Evolutionary conservation across 441 rosid species (phyloP).

Genomic region (Flueggea neowawraea): DNA sequence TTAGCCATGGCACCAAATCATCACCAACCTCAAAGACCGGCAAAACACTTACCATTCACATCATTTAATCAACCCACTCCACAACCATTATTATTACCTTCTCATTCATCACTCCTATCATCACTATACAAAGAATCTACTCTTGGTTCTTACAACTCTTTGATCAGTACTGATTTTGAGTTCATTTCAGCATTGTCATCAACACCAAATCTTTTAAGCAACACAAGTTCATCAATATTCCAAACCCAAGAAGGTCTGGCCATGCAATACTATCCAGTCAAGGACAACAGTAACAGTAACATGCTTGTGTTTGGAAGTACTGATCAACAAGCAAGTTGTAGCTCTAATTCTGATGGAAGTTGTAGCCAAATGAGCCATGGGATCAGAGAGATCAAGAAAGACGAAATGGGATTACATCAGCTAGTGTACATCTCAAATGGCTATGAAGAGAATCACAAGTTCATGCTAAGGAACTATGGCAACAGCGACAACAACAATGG

Average conservation of each 20-base stretch:
- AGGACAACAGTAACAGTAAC: slow-evolving; percentile 20
- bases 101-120: slow-evolving; percentile 23
- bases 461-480: slow-evolving; percentile 26
- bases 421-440: slow-evolving; percentile 23
- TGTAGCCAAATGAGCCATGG: slow-evolving; percentile 37
- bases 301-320: slow-evolving; percentile 47
- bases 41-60: slow-evolving; percentile 34
- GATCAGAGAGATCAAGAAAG: slow-evolving; percentile 40
- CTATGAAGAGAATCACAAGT: slow-evolving; percentile 32
- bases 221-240: slow-evolving; percentile 21
- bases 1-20: slow-evolving; percentile 42
- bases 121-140: slow-evolving; percentile 34
- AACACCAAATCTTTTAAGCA: slow-evolving; percentile 24
- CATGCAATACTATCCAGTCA: slow-evolving; percentile 26
- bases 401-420: slow-evolving; percentile 27
- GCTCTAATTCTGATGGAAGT: slow-evolving; percentile 52
- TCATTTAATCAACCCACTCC: slow-evolving; percentile 27
- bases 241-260: slow-evolving; percentile 28
- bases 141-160: slow-evolving; percentile 16
- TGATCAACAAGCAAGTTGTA: slow-evolving; percentile 34
- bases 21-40: not conserved
- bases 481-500: slow-evolving; percentile 6
- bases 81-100: slow-evolving; percentile 20
- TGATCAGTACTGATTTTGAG: slow-evolving; percentile 35
- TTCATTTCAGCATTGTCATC: slow-evolving; percentile 27